phyloP scores from a whole-genome alignment of 2,329 filamentous ascomycete species.

The Cladophialophora exuberans region DNA sequence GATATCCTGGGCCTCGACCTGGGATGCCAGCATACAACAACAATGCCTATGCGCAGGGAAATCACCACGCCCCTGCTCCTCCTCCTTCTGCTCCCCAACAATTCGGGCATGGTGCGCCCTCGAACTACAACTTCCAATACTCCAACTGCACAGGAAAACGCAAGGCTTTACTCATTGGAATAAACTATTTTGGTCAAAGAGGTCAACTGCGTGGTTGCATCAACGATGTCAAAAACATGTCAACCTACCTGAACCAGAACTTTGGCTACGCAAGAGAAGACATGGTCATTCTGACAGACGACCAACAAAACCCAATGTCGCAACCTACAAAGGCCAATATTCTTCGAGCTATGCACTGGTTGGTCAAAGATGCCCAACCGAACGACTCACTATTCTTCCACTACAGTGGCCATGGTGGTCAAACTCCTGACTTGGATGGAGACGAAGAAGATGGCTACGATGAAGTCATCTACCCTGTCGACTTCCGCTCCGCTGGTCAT shows the following conservation, averaged over 20 bases:
- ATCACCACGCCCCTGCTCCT: constrained; percentile 61
- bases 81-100: constrained; percentile 69
- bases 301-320: constrained; percentile 96
- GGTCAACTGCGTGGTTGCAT: constrained; percentile 92
- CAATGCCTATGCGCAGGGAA: constrained; percentile 29
- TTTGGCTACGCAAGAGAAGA: constrained; percentile 94
- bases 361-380: constrained; percentile 87
- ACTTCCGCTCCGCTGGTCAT: constrained; percentile 70
- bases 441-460: constrained; percentile 79
- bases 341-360: constrained; percentile 93
- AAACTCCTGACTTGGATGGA: constrained; percentile 72
- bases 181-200: constrained; percentile 94
- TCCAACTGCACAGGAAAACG: constrained; percentile 85
- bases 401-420: constrained; percentile 77
- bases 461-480: constrained; percentile 78
- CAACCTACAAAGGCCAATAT: constrained; percentile 97
- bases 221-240: constrained; percentile 98
- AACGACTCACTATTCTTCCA: constrained; percentile 98
- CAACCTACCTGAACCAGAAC: constrained; percentile 80
- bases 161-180: constrained; percentile 89
- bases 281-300: constrained; percentile 95
- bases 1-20: constrained; percentile 37
- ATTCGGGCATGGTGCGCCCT: constrained; percentile 80
- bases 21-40: constrained; percentile 30
- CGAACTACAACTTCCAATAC: constrained; percentile 83